Conservation (phyloP, 140 eudicot species). For the Flaveria floridana region DNA sequence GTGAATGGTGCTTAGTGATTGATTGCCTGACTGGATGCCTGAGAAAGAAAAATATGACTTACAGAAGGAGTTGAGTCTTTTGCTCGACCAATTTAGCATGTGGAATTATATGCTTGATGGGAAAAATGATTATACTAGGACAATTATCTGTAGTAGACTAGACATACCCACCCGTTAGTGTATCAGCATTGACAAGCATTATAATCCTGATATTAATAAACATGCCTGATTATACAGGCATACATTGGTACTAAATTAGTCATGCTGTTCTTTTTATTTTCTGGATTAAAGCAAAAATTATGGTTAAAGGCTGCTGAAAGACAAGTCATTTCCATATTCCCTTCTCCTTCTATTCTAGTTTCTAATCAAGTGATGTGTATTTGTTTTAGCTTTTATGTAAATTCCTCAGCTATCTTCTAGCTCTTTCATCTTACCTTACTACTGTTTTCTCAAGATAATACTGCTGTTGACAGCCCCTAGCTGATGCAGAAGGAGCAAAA, state of each 20-base stretch:
- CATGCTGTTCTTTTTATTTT: slow-evolving; percentile 1
- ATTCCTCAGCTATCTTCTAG: background rate
- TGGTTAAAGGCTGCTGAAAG: slow-evolving; percentile 17
- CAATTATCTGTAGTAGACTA: background rate
- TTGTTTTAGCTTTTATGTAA: slow-evolving; percentile 14
- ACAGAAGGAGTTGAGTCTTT: background rate
- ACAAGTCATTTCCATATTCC: slow-evolving; percentile 1
- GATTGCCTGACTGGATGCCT: background rate
- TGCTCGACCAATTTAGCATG: background rate
- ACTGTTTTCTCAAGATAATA: slow-evolving; percentile 32
- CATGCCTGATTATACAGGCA: slow-evolving; percentile 6
- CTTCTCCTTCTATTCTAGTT: slow-evolving; percentile 15
- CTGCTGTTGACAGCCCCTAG: slow-evolving; percentile 79
- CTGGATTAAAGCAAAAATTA: slow-evolving; percentile 9
- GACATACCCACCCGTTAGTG: background rate
- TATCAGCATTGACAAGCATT: slow-evolving; percentile 4
- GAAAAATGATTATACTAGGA: background rate
- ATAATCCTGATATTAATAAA: background rate
- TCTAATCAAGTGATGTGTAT: slow-evolving; percentile 16
- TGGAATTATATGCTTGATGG: background rate
- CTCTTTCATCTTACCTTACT: slow-evolving; percentile 22
- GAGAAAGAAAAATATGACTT: background rate
- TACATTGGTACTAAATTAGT: background rate
- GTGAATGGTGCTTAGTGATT: slow-evolving; percentile 3
- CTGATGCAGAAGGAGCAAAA: slow-evolving; percentile 98